Base-by-base conservation (phyloP, 257 asterid genomes). In the Primulina tabacum region DNA sequence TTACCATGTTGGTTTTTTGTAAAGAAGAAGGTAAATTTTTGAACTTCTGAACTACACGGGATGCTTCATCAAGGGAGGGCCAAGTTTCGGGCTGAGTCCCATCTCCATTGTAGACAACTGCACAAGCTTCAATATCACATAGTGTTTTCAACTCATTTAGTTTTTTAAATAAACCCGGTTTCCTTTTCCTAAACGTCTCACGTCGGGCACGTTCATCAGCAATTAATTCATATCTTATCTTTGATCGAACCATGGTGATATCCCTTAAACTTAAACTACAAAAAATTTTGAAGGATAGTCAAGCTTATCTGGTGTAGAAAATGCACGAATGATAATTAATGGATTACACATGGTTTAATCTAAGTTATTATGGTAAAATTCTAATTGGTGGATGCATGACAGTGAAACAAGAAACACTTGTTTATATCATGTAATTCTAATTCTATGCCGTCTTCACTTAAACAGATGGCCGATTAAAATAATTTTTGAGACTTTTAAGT, bases 191-290 rank as follows among this genome's bases (percentile, higher is more conserved):
- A 65, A 77, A 83, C 14, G 87, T 75, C 75, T 81, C 85, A 7
- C 81, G 81, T 33, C 88, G 71, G 26, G 75, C 58, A 21, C 82
- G 81, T 1, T 79, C 86, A 56, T 86, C 84, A 18, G 85, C 74
- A 59, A 86, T 71, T 33, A 86, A 74, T 78, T 86, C 82, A 50
- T 81, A 83, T 64, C 60, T 86, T 68, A 81, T 67, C 83, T 81
- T 86, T 63, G 82, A 79, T 28, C 88, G 87, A 75, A 81, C 84
- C 87, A 81, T 86, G 79, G 74, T 78, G 61, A 62, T 61, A 47
- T 62, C 67, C 67, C 70, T 68, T 72, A 68, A 52, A 71, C 77
- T 77, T 72, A 68, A 52, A 71, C 77, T 77, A 72, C 67, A 79
- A 71, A 71, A 77, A 62, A 71, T 14, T 29, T 72, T 56, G 64